phyloP scores from a whole-genome alignment of 2,329 filamentous ascomycete species.

The Botryotinia convoluta region DNA sequence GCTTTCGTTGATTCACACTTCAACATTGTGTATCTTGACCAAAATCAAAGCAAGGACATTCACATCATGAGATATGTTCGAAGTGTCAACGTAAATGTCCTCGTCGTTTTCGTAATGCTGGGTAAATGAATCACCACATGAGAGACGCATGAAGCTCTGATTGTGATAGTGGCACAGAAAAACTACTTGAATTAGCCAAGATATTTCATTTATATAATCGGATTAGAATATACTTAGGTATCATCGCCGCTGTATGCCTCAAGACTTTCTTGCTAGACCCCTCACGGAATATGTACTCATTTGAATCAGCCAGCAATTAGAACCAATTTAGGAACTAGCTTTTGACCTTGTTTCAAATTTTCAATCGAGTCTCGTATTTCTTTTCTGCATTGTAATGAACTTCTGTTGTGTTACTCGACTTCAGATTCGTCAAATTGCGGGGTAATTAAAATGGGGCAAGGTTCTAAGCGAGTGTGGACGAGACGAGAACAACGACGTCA shows the following conservation, averaged over 20 bases:
- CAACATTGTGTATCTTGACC: not conserved
- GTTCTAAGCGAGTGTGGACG: not conserved
- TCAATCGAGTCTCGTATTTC: rapidly evolving
- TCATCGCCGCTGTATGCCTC: too few species aligned
- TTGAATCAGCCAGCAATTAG: not conserved
- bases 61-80: not conserved
- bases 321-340: not conserved
- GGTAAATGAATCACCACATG: too few species aligned
- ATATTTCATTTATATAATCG: not conserved
- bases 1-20: not conserved
- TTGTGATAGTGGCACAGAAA: not conserved
- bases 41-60: not conserved
- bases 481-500: not conserved
- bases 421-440: not conserved
- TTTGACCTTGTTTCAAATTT: not conserved
- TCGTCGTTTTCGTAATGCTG: not conserved
- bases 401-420: not conserved
- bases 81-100: not conserved
- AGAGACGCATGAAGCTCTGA: not conserved
- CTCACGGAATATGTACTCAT: not conserved
- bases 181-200: not conserved
- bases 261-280: not conserved
- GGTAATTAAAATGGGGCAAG: not conserved
- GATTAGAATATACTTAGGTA: not conserved
- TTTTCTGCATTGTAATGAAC: not conserved